Conservation (phyloP, 805 yeast genomes). For the Myxozyma neglecta region DNA sequence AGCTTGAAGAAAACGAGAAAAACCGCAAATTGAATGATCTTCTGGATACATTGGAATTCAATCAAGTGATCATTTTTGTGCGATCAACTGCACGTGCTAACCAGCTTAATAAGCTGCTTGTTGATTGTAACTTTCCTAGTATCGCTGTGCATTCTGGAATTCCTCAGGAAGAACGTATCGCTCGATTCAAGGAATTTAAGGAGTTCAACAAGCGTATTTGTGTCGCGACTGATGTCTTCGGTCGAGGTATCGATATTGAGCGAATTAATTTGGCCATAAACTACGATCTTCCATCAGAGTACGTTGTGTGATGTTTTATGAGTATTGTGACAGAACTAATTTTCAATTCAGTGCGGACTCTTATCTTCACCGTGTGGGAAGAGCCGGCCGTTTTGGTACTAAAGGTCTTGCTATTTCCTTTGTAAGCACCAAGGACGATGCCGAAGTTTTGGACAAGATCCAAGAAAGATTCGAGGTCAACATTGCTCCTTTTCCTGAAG, state of each 20-base stretch:
- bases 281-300: constrained; percentile 89
- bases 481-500: constrained; percentile 93
- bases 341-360: constrained; percentile 67
- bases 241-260: constrained; percentile 99
- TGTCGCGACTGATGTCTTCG: constrained; percentile 97
- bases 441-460: constrained; percentile 84
- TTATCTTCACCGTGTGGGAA: constrained; percentile 97
- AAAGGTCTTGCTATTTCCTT: constrained; percentile 95
- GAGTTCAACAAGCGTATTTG: constrained; percentile 98
- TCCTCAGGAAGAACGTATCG: constrained; percentile 97
- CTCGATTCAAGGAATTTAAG: constrained; percentile 91
- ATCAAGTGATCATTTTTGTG: constrained; percentile 96
- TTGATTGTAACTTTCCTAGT: constrained; percentile 93
- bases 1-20: constrained; percentile 86
- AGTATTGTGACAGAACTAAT: not conserved
- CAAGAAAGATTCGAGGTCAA: constrained; percentile 97
- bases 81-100: constrained; percentile 88
- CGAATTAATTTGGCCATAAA: constrained; percentile 97
- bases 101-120: constrained; percentile 82
- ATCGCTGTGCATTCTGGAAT: constrained; percentile 94
- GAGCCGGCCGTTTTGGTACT: constrained; percentile 99
- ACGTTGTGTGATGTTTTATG: not conserved
- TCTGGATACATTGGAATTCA: constrained; percentile 91
- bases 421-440: constrained; percentile 82
- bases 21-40: constrained; percentile 89